Percentiles rank a stretch among this genome's conserved stretches.
Conservation (phyloP, 306 rosid genomes). For the Medicago ruthenica region DNA sequence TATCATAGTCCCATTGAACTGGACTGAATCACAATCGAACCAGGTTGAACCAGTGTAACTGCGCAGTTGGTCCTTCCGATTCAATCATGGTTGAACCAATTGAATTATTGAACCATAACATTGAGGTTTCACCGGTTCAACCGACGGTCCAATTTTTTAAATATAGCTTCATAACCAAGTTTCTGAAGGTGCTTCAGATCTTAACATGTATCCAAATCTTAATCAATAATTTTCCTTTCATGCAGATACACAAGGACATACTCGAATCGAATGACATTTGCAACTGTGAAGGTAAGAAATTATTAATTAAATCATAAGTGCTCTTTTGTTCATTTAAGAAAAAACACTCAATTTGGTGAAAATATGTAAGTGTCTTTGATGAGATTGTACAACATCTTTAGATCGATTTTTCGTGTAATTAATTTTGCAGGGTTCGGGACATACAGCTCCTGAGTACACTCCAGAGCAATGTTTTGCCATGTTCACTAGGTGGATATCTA, state of each 20-base stretch:
- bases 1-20: background rate
- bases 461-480: slow-evolving; percentile 25
- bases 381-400: background rate
- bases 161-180: too few species aligned
- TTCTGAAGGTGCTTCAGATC: background rate
- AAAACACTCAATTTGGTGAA: background rate
- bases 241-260: slow-evolving; percentile 47
- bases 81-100: too few species aligned
- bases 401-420: background rate
- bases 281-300: slow-evolving; percentile 53
- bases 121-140: too few species aligned
- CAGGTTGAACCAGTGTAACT: background rate
- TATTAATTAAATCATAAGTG: background rate
- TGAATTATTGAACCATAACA: too few species aligned
- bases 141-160: too few species aligned
- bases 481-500: slow-evolving; percentile 36
- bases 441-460: slow-evolving; percentile 11
- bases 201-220: background rate
- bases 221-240: background rate
- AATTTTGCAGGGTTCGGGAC: slow-evolving; percentile 37
- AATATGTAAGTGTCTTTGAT: background rate
- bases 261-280: slow-evolving; percentile 53
- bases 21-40: background rate
- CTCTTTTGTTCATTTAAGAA: background rate
- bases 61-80: too few species aligned